Evolutionary conservation across 2,329 filamentous ascomycete species (phyloP).

Genomic region (Dactylella cylindrospora): DNA sequence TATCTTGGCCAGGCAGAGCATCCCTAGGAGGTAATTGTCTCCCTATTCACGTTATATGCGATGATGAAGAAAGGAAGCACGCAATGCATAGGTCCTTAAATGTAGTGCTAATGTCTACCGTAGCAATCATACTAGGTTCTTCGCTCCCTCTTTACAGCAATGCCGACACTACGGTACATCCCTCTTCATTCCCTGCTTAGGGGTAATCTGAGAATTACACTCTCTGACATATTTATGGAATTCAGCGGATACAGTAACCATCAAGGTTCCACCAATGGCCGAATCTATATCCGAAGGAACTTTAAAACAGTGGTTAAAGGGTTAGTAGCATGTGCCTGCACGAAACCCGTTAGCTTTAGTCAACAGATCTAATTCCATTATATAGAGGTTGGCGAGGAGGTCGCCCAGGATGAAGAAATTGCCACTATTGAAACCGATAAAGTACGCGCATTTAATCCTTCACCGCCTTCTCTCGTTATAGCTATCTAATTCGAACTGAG

Average conservation of each 20-base stretch:
- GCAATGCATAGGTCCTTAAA: no score
- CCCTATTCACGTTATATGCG: no score
- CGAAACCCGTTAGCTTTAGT: conserved; percentile 19
- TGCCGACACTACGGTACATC: conserved; percentile 38
- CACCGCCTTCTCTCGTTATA: background rate
- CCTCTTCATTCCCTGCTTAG: background rate
- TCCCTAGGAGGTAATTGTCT: conserved; percentile 19
- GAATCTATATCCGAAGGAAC: conserved; percentile 98
- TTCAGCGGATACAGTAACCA: conserved; percentile 68
- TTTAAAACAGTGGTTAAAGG: conserved; percentile 90
- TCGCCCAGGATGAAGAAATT: conserved; percentile 95
- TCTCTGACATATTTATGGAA: no score
- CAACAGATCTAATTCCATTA: background rate
- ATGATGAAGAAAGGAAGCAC: no score
- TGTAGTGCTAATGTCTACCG: no score
- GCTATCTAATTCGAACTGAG: background rate
- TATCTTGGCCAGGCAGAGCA: conserved; percentile 8
- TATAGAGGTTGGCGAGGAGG: conserved; percentile 80
- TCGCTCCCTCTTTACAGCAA: conserved; percentile 15
- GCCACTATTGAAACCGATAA: conserved; percentile 99
- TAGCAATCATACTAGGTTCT: no score
- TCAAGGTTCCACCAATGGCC: conserved; percentile 97
- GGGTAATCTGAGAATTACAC: no score
- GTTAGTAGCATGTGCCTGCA: conserved; percentile 53
- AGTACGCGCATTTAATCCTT: conserved; percentile 57